Base-by-base conservation (phyloP, 306 rosid species). In the Heteromeles arbutifolia region DNA sequence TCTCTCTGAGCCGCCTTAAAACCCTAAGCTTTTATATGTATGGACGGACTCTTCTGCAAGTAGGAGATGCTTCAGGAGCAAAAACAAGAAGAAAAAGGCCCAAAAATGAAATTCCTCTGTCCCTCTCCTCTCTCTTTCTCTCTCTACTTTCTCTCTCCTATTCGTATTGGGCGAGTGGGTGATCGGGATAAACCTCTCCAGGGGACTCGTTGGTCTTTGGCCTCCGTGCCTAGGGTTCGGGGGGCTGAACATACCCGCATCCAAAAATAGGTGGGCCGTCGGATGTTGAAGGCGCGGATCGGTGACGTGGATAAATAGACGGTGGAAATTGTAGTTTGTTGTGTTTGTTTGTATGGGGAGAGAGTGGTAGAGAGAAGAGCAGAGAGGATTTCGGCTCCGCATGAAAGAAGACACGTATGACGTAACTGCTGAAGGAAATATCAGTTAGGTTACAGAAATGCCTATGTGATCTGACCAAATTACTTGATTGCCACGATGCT, bases 291-390 rank as follows among this genome's bases (percentile, higher is more conserved):
- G 76, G 31, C 77, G 69, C 43, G 88, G 96, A 93, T 93, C 82
- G 87, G 0, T 93, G 93, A 90, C 90, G 72, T 86, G 88, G 88
- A 44, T 0, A 0, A 0, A 26, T 78, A 78, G 58, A 90, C 69
- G 98, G 92, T 6, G n/a, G 32, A 12, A 85, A 89, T 89, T 78
- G 48, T n/a, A 50, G 61, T 34, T 65, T 77, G 71, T 74, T 93
- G 96, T 93, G 98, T 86, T 93, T 88, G 98, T 92, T 93, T 84
- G 85, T 75, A 59, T 18, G 54, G 68, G 78, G 76, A 77, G 73
- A 68, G 85, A 48, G 54, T 13, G 50, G 7, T 8, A 6, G 69
- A 43, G 59, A 82, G 84, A 83, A 53, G 78, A 2, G 77, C 62
- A 70, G 85, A 57, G 56, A 26, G 85, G 77, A 70, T 71, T 69